phyloP scores from a whole-genome alignment of 345 rosid genomes.

The Syzygium aqueum region DNA sequence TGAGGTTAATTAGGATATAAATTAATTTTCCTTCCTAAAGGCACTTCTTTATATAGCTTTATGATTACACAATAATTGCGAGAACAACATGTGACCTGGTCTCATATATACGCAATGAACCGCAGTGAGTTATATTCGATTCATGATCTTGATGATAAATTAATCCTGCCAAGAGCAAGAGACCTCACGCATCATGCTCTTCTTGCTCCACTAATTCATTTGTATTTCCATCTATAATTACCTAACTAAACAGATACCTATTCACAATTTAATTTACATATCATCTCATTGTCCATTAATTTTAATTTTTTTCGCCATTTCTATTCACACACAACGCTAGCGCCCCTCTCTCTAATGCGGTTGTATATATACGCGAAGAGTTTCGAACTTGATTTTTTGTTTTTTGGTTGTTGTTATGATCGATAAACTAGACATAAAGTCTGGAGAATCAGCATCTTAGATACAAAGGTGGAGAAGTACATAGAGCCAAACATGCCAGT shows the following conservation, averaged over 20 bases:
- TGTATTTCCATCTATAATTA: neutral
- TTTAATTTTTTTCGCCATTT: neutral
- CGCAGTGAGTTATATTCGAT: neutral
- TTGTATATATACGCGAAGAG: no score
- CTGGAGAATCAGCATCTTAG: neutral
- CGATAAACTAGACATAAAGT: neutral
- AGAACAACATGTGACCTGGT: neutral
- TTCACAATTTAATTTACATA: neutral
- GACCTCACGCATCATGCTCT: neutral
- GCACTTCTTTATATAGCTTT: neutral
- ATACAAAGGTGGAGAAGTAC: neutral
- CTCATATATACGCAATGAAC: neutral
- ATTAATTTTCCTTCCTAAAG: neutral
- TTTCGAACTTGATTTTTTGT: no score
- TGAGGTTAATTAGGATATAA: no score
- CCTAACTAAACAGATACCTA: neutral
- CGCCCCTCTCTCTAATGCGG: neutral
- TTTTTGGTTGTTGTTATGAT: no score
- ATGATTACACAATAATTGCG: neutral
- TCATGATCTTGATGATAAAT: neutral
- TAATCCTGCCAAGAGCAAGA: neutral
- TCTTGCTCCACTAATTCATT: neutral
- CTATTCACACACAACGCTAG: neutral
- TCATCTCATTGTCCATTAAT: neutral
- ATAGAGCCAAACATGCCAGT: neutral